phyloP scores from a whole-genome alignment of 2,329 filamentous ascomycete species.

The Tolypocladium capitatum region DNA sequence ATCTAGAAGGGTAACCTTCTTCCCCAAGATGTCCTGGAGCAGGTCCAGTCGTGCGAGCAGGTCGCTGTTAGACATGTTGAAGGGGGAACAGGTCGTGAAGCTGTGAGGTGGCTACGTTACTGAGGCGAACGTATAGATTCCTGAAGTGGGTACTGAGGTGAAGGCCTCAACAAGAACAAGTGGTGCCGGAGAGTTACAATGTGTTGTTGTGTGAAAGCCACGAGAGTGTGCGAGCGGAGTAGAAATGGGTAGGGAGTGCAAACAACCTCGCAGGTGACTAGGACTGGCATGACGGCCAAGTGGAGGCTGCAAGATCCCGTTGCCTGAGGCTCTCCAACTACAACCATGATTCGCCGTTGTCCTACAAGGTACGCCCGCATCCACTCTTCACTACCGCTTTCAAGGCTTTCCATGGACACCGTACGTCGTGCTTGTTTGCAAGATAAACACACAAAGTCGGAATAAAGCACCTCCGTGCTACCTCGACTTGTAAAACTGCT shows the following conservation, averaged over 20 bases:
- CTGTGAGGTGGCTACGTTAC: not conserved
- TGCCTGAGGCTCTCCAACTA: not conserved
- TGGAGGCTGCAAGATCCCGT: not conserved
- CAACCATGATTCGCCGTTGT: not conserved
- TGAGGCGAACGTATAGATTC: not conserved
- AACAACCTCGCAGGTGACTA: not conserved
- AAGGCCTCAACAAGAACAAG: not conserved
- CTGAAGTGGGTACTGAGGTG: no score
- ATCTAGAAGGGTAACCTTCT: conserved; percentile 2
- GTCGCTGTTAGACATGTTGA: conserved; percentile 2
- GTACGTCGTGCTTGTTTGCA: not conserved
- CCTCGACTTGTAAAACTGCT: conserved; percentile 24
- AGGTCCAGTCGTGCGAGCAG: conserved; percentile 3
- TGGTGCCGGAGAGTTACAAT: not conserved
- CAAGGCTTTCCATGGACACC: not conserved
- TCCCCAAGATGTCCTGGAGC: conserved; percentile 7
- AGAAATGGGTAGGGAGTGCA: not conserved
- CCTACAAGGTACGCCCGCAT: no score
- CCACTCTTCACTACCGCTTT: not conserved
- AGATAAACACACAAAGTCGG: not conserved
- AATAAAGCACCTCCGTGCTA: conserved; percentile 5
- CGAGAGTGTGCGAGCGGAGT: not conserved
- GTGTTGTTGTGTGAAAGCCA: not conserved
- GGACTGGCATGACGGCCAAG: not conserved
- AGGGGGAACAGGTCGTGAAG: not conserved